Evolutionary conservation across 2,329 filamentous ascomycete genomes (phyloP), one percentile per base, ranked within the genome.

Genomic region (Diaporthe eres): DNA sequence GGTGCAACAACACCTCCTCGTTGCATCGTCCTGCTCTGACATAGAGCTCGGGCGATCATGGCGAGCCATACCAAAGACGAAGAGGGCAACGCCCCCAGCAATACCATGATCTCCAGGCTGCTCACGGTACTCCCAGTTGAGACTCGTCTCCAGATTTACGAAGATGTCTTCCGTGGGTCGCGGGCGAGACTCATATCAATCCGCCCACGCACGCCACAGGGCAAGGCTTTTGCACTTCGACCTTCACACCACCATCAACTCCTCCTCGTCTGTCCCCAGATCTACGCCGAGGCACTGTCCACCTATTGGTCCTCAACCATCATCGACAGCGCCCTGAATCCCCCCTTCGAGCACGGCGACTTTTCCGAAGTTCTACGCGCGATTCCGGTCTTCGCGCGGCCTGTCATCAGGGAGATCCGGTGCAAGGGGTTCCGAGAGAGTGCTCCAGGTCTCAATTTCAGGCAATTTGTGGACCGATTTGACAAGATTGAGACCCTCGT

Each of bases 171-270:
- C 8, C n/a, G 17, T 47, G 60, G 60, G 4, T 63, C 60, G 4
- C 39, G 60, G 15, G 39, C 10, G 1, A 47, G 7, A 12, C 13
- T 47, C 15, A 4, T 9, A 1, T 10, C 39, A 19, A 15, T 44
- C 39, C 7, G 3, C 8, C 25, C 12, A 28, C 13, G 5, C 6
- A 2, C 5, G 1, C 39, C 15, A 12, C 1, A 1, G n/a, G 19
- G 17, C 13, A 31, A 31, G 25, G 19, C 1, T 4, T 8, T 28
- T 1, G 13, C 15, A 2, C 60, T 63, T 5, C 60, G 60, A 44
- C 60, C 39, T 7, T n/a, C 60, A 31, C 60, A 28, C 15, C 60
- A 63, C 17, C 9, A 47, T 6, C 60, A 47, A n/a, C 60, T 63
- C 39, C 60, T 63, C 39, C 60, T 63, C 17, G 39, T 13, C 39